A percentile compares a stretch with the other conserved stretches of the same genome.
Conservation (phyloP, 805 yeast species). For the Suhomyces vadensis region DNA sequence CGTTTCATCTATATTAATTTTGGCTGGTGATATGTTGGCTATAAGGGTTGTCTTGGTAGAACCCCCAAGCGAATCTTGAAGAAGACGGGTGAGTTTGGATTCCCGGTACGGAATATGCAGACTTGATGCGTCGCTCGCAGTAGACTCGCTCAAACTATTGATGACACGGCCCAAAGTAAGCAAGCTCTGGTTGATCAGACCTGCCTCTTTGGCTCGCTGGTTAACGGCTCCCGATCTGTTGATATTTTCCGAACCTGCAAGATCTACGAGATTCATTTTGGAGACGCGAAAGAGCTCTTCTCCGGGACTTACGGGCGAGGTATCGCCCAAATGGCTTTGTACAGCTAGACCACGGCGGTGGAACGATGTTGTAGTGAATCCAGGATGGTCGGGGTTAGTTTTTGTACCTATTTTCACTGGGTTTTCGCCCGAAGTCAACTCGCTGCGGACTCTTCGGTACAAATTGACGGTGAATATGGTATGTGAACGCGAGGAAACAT, state of each 20-base stretch:
- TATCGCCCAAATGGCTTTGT: not conserved
- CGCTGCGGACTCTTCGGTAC: conserved; percentile 34
- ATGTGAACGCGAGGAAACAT: conserved; percentile 72
- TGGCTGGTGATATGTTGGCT: conserved; percentile 86
- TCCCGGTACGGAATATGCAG: conserved; percentile 82
- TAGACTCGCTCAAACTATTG: conserved; percentile 46
- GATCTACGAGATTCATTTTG: conserved; percentile 82
- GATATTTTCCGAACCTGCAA: conserved; percentile 94
- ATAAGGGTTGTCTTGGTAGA: conserved; percentile 82
- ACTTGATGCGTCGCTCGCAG: conserved; percentile 4
- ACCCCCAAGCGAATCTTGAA: conserved; percentile 86
- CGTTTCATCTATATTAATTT: conserved; percentile 75
- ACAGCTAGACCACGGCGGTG: not conserved
- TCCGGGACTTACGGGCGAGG: conserved; percentile 2
- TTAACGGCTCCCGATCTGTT: conserved; percentile 83
- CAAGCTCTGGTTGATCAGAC: conserved; percentile 85
- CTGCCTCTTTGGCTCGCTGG: conserved; percentile 90
- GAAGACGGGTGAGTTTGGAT: conserved; percentile 66
- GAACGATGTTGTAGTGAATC: conserved; percentile 25
- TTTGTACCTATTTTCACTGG: not conserved
- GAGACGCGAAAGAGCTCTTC: conserved; percentile 42
- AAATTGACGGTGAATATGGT: conserved; percentile 69
- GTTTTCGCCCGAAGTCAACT: conserved; percentile 10
- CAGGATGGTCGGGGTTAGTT: not conserved
- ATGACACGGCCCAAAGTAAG: conserved; percentile 88